Evolutionary conservation across 1,139 yeast genomes (phyloP), one percentile per base, ranked within the genome.

Genomic region (Zhuliangozyma blackwelliae): DNA sequence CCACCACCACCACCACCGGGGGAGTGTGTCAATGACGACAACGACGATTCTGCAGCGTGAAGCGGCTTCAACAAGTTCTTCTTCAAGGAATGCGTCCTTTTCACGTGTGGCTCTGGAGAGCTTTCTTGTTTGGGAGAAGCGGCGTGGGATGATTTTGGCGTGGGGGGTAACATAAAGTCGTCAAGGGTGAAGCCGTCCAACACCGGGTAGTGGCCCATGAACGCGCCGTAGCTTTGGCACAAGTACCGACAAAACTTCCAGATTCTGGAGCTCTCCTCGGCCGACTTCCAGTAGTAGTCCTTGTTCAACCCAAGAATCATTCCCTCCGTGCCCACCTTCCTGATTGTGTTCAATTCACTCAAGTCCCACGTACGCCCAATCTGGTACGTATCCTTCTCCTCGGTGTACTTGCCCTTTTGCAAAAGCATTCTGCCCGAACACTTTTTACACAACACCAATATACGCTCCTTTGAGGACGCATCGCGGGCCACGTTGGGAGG

Each of bases 321-420:
- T 2, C 89, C 89, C 37, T 75, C 72, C 22, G 64, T 66, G 2
- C 75, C 67, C 4, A 67, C 65, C 40, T 77, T 70, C 32, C 79
- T 78, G 5, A 90, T 61, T 28, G 61, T 60, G 10, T 69, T 61
- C 46, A 92, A 65, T 47, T 87, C 95, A 42, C 78, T 87, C 52
- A 92, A 63, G 45, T 81, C 82, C 98, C 98, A 92, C 5, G 95
- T 83, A 52, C 96, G 75, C 28, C 98, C 98, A 37, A 92, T 86
- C 59, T 90, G 97, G 52, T 85, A 81, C 3, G 80, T 60, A 3
- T 85, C 54, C 39, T 68, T 88, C 42, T 80, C 80, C 9, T 77
- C 70, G 50, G 84, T 85, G 55, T 77, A 88, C 49, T 95, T 81
- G 2, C 95, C 96, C 61, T 92, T 92, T 54, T 89, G 96, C 22